Percentiles rank a stretch among this genome's conserved stretches.
Conservation (phyloP, 2,329 filamentous ascomycete species). For the Alternaria panax region DNA sequence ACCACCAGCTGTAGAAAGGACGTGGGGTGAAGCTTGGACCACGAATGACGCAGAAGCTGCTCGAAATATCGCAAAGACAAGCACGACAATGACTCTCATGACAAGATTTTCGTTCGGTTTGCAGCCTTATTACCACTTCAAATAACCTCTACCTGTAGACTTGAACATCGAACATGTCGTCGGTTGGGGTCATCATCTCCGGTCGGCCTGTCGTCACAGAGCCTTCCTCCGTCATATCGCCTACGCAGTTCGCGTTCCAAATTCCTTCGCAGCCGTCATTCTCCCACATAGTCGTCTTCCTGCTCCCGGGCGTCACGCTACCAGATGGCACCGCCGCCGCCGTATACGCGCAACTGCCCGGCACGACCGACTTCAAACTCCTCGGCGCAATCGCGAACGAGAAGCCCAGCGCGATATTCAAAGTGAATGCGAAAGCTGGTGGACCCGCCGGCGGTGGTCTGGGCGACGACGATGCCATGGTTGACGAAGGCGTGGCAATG, state of each 20-base stretch:
- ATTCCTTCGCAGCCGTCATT: conserved; percentile 69
- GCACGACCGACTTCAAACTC: conserved; percentile 73
- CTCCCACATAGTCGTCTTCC: conserved; percentile 84
- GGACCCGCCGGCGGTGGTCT: conserved; percentile 48
- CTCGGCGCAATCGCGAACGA: conserved; percentile 88
- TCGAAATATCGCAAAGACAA: conserved; percentile 30
- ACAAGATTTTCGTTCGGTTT: neutral
- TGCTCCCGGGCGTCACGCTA: conserved; percentile 78
- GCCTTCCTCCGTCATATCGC: conserved; percentile 59
- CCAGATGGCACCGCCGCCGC: conserved; percentile 81
- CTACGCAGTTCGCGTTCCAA: conserved; percentile 70
- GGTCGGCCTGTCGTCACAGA: conserved; percentile 67
- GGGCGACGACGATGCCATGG: conserved; percentile 59
- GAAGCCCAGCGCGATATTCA: conserved; percentile 93
- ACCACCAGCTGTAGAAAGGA: neutral
- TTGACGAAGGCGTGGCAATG: conserved; percentile 46
- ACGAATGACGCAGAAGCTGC: conserved; percentile 30
- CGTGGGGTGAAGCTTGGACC: conserved; percentile 22
- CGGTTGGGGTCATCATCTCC: conserved; percentile 67
- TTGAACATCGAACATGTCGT: conserved; percentile 52
- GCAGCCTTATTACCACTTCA: conserved; percentile 8
- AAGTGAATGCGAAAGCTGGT: conserved; percentile 61
- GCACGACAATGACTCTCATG: conserved; percentile 4
- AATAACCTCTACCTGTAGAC: neutral
- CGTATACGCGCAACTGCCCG: conserved; percentile 83